Base-by-base conservation (phyloP, 176 grass and related monocot genomes). In the Ensete ventricosum region DNA sequence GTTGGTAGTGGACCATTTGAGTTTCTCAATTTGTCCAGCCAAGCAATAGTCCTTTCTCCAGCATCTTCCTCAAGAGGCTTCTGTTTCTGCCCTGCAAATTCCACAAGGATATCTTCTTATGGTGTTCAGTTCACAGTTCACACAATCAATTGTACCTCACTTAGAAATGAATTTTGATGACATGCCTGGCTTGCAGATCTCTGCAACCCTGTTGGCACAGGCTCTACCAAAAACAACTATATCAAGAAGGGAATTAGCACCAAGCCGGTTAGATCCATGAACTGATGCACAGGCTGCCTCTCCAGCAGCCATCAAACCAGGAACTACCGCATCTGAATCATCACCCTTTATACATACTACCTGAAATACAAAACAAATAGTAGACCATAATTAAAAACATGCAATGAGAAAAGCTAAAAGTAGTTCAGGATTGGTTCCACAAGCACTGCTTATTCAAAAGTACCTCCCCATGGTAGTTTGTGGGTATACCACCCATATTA, bases 401-500 rank as follows among this genome's bases (percentile, higher is more conserved):
- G 50, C 14, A 50, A 16, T 50, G 29, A 11, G 14, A n/a, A 50
- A 17, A 71, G 9, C 68, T 69, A 12, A 11, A 64, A 10, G 62
- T 26, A 64, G n/a, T 64, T 64, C 62, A 26, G n/a, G 25, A 51
- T 57, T 51, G 50, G 34, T 50, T 50, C 14, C 23, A 78, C 25
- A 69, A 69, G 43, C 23, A 55, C 9, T 14, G 17, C 16, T 62
- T 71, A 53, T 2, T 60, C 71, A 29, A 59, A 58, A 78, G 49
- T 84, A 96, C 93, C 93, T 96, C 85, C 20, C 93, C 93, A 77
- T 92, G 85, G 76, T 90, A 92, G 82, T 97, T 97, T 74, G 93
- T 97, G 70, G 93, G 93, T 79, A 97, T 93, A 22, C 93, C 93
- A 72, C 93, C 93, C 93, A 97, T 97, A 82, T 97, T 97, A 76